Evolutionary conservation across 345 rosid species (phyloP).

Genomic region (Toxicodendron radicans): DNA sequence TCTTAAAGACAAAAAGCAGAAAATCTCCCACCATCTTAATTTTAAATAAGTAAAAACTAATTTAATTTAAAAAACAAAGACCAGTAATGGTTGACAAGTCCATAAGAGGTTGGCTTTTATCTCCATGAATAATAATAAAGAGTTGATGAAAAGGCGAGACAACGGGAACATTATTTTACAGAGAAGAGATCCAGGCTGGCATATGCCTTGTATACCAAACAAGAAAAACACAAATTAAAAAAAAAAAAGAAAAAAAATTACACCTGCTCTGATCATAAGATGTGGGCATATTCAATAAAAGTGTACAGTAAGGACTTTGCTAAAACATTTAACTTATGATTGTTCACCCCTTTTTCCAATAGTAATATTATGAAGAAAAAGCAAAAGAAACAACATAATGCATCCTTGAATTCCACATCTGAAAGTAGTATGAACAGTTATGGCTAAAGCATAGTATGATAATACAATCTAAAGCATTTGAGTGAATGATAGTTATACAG

Average conservation of each 20-base stretch:
- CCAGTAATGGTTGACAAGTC: background rate
- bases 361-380: no score
- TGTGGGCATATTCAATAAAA: background rate
- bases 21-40: background rate
- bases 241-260: background rate
- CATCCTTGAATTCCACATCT: background rate
- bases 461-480: background rate
- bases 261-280: background rate
- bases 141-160: background rate
- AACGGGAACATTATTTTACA: background rate
- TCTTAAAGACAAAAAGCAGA: background rate
- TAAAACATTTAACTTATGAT: background rate
- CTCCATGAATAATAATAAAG: background rate
- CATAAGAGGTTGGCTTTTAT: background rate
- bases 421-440: background rate
- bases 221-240: background rate
- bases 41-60: background rate
- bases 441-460: background rate
- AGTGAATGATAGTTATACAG: background rate
- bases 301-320: background rate
- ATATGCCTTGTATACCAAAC: background rate
- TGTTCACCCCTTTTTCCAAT: background rate
- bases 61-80: background rate
- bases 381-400: background rate
- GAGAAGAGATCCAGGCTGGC: background rate